A percentile compares a stretch with the other conserved stretches of the same genome.
phyloP scores from a whole-genome alignment of 78 protist genomes.

The Tieghemostelium lacteum region DNA sequence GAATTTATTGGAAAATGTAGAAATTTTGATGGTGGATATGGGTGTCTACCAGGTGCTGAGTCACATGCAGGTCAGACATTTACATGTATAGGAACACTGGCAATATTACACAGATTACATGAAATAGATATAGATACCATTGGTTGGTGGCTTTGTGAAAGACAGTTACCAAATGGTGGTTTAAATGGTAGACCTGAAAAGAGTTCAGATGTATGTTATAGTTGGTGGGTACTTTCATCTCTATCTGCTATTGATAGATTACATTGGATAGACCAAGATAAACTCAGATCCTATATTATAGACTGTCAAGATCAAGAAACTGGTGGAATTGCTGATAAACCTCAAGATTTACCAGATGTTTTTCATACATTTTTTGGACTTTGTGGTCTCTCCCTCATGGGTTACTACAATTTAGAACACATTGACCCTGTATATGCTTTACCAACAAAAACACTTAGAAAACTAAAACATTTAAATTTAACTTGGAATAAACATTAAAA shows the following conservation, averaged over 20 bases:
- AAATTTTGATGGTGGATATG: constrained; percentile 99
- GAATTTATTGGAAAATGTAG: constrained; percentile 85
- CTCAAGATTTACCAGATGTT: constrained; percentile 98
- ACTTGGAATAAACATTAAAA: constrained; percentile 51
- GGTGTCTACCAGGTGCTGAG: constrained; percentile 97
- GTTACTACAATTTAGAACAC: constrained; percentile 40
- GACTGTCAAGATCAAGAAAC: constrained; percentile 96
- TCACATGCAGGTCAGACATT: constrained; percentile 99
- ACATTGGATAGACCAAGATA: constrained; percentile 93
- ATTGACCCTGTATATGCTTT: constrained; percentile 86
- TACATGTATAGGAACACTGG: constrained; percentile 98
- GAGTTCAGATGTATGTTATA: constrained; percentile 98
- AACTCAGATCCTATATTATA: constrained; percentile 89
- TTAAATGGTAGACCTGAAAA: constrained; percentile 99
- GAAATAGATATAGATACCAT: constrained; percentile 85
- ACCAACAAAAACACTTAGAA: constrained; percentile 28
- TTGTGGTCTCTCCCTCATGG: constrained; percentile 91
- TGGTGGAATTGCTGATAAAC: constrained; percentile 99
- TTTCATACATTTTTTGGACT: constrained; percentile 99
- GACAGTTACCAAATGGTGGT: constrained; percentile 99
- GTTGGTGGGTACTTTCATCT: constrained; percentile 99
- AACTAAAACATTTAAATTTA: constrained; percentile 20
- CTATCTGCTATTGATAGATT: constrained; percentile 88
- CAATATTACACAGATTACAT: constrained; percentile 89
- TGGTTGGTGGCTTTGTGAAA: constrained; percentile 99